Evolutionary conservation across 2,329 filamentous ascomycete genomes (phyloP).

Genomic region (Akanthomyces muscarius): DNA sequence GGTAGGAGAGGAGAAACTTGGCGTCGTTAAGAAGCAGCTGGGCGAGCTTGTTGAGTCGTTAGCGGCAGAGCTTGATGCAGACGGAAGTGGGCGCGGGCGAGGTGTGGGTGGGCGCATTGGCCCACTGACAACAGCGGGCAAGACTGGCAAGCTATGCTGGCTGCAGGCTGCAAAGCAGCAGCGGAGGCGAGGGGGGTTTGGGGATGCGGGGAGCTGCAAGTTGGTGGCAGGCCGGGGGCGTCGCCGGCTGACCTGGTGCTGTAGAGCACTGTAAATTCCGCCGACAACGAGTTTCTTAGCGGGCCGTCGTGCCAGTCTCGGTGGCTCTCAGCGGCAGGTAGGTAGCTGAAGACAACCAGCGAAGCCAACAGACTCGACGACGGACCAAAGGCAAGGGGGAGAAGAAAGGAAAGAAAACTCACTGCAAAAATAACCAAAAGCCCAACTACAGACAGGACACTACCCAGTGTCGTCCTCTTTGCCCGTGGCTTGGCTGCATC

Average conservation of each 20-base stretch:
- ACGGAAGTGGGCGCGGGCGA: background rate
- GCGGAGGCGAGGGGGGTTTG: background rate
- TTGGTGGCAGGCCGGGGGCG: no score
- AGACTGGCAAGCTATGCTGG: background rate
- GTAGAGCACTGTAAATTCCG: no score
- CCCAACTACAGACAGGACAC: background rate
- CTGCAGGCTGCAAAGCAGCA: no score
- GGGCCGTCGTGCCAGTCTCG: no score
- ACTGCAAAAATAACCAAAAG: slow-evolving; percentile 2
- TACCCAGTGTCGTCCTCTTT: background rate
- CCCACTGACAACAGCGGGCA: background rate
- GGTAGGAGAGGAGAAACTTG: slow-evolving; percentile 31
- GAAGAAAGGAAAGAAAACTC: background rate
- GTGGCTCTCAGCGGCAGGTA: no score
- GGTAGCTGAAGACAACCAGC: background rate
- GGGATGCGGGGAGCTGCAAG: background rate
- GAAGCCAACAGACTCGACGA: background rate
- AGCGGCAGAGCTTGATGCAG: slow-evolving; percentile 2
- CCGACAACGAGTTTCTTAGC: background rate
- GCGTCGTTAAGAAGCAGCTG: slow-evolving; percentile 51
- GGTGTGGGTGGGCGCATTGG: background rate
- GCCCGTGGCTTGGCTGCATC: background rate
- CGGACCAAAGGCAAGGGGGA: background rate
- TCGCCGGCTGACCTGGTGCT: background rate
- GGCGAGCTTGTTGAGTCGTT: slow-evolving; percentile 36